phyloP scores from a whole-genome alignment of 441 rosid genomes.

The Flueggea neowawraea region DNA sequence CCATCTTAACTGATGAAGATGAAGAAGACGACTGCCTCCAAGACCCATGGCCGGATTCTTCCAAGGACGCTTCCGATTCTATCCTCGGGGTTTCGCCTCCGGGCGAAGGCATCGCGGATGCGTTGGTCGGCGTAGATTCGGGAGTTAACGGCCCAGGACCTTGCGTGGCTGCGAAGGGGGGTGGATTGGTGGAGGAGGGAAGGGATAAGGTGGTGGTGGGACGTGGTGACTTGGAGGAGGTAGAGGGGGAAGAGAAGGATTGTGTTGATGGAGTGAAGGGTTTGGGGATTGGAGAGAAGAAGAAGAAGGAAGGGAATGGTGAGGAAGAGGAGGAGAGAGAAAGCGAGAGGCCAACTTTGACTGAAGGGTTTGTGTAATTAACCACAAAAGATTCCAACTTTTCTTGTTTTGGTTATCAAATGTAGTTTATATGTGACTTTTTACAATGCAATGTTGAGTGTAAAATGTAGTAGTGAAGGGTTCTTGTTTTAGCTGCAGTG shows the following conservation, averaged over 20 bases:
- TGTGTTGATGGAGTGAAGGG: conserved; percentile 42
- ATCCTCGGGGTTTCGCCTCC: not conserved
- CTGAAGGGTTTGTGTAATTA: conserved; percentile 44
- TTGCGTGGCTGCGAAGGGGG: conserved; percentile 40
- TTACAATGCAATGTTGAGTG: not conserved
- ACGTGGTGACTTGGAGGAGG: conserved; percentile 9
- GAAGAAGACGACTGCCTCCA: conserved; percentile 29
- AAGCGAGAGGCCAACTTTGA: conserved; percentile 40
- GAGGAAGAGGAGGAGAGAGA: conserved; percentile 25
- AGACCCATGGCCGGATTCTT: conserved; percentile 29
- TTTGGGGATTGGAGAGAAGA: conserved; percentile 29
- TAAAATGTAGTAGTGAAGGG: not conserved
- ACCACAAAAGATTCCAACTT: too few relatives aligned
- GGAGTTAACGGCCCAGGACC: conserved; percentile 13
- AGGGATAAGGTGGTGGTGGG: conserved; percentile 24
- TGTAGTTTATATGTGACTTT: not conserved
- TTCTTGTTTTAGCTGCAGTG: too few relatives aligned
- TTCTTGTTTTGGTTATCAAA: not conserved
- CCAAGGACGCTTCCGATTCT: conserved; percentile 14
- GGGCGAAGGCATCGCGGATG: too few relatives aligned
- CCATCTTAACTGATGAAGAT: conserved; percentile 28
- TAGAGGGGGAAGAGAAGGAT: conserved; percentile 20
- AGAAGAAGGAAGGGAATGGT: conserved; percentile 1
- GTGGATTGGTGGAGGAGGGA: conserved; percentile 24
- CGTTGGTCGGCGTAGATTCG: conserved; percentile 21